Evolutionary conservation across 768 basidiomycete species (phyloP).

Genomic region (Lentinula lateritia): DNA sequence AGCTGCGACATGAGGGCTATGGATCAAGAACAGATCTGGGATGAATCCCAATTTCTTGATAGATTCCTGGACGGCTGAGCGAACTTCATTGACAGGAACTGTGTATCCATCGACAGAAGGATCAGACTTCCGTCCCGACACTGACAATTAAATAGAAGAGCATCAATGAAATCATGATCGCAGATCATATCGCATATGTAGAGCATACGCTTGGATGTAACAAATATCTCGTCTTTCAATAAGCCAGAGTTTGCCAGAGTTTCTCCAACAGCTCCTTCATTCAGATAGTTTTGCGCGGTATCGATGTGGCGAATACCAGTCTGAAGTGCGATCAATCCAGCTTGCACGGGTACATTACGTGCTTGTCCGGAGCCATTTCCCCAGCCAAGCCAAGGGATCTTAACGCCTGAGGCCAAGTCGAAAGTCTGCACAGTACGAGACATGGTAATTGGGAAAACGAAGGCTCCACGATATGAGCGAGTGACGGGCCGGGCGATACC

Average conservation of each 20-base stretch:
- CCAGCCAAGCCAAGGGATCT: conserved; percentile 44
- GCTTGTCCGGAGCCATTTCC: conserved; percentile 39
- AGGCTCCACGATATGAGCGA: background rate
- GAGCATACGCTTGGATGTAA: conserved; percentile 36
- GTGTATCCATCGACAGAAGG: conserved; percentile 14
- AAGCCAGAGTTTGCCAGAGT: conserved; percentile 28
- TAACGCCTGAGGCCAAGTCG: conserved; percentile 17
- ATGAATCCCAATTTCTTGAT: conserved; percentile 39
- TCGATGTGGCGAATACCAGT: conserved; percentile 34
- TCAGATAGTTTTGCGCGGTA: conserved; percentile 43
- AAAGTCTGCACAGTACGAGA: background rate
- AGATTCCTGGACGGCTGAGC: conserved; percentile 36
- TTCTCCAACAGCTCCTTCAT: conserved; percentile 37
- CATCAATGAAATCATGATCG: conserved; percentile 13
- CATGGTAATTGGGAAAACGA: background rate
- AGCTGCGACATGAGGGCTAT: conserved; percentile 28
- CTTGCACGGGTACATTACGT: conserved; percentile 23
- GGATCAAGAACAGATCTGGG: conserved; percentile 53
- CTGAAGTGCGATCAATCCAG: conserved; percentile 25
- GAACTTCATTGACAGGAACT: conserved; percentile 26
- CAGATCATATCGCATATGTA: background rate
- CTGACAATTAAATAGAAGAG: background rate
- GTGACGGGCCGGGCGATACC: background rate
- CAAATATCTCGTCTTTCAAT: conserved; percentile 36
- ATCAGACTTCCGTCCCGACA: conserved; percentile 12